Evolutionary conservation across 495 filamentous ascomycete species (phyloP), one percentile per base, ranked within the genome.

Genomic region (Parathielavia appendiculata): DNA sequence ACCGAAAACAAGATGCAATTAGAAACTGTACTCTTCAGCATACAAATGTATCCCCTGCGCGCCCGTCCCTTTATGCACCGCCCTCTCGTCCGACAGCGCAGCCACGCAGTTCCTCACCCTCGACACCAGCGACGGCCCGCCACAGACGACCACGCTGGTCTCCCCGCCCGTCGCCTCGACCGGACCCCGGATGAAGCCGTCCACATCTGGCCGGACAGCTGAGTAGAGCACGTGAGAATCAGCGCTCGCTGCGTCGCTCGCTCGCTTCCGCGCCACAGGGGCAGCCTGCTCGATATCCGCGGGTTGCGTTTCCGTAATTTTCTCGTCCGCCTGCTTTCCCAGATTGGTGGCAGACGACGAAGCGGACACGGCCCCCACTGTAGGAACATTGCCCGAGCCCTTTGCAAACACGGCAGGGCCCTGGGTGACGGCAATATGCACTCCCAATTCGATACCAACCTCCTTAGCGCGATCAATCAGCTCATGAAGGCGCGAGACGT

Each of bases 1-100:
- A 6, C 3, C 26, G 26, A 30, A 30, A 30, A 30, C 26, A 2
- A 6, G 26, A 30, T 6, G 3, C 3, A 30, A 0, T 47, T 65
- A 77, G 54, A 78, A 78, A 20, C 64, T 68, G 54, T 78, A 79
- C 59, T 79, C 76, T 69, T 82, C 78, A 4, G 75, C 77, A 63
- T 75, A 71, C 52, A 81, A 58, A 62, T 75, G 71, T 32, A 82
- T 79, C 16, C 91, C 91, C 68, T 93, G 89, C 11, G 91, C 91
- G 2, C 89, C 91, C 0, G 88, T 93, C 10, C 91, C 91, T 66
- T 96, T 96, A 63, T 95, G 90, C 38, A 95, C 87, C 0, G 88
- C 91, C 51, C 92, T 74, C 70, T 96, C 92, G 71, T 96, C 88
- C 59, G 87, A 88, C 47, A 96, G 64, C 16, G 72, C 78, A 0